Percentiles rank a stretch among this genome's conserved stretches.
phyloP scores from a whole-genome alignment of 441 rosid genomes.

The Erodium trifolium region DNA sequence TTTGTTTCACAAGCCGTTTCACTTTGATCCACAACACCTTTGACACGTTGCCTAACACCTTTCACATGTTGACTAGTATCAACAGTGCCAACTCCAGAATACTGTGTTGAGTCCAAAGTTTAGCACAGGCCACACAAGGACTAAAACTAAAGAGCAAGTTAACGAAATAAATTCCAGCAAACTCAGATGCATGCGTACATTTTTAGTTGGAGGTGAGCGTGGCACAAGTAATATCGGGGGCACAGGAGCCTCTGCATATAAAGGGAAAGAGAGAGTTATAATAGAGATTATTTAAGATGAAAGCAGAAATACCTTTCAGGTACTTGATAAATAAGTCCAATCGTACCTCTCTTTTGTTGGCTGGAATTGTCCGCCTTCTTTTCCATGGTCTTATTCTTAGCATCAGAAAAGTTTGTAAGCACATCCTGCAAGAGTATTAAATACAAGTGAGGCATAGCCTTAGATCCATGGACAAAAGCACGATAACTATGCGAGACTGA shows the following conservation, averaged over 20 bases:
- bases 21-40: constrained; percentile 31
- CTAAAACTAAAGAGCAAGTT: constrained; percentile 6
- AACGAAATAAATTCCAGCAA: constrained; percentile 4
- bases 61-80: constrained; percentile 20
- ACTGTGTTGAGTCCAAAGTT: constrained; percentile 29
- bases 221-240: constrained; percentile 22
- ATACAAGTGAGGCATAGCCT: neutral
- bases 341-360: constrained; percentile 38
- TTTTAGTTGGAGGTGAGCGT: constrained; percentile 28
- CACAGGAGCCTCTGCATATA: constrained; percentile 32
- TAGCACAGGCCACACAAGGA: constrained; percentile 16
- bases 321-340: constrained; percentile 17
- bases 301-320: constrained; percentile 12
- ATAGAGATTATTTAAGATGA: constrained; percentile 11
- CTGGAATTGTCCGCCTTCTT: constrained; percentile 19
- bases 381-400: constrained; percentile 32
- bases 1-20: constrained; percentile 55
- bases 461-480: too few species aligned
- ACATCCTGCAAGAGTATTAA: constrained; percentile 35
- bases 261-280: constrained; percentile 8
- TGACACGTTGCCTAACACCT: constrained; percentile 1
- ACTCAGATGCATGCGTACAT: constrained; percentile 35
- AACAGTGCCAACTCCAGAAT: constrained; percentile 17
- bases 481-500: too few species aligned
- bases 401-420: constrained; percentile 21